Conservation (phyloP, 2,329 filamentous ascomycete genomes). For the Whalleya microplaca region DNA sequence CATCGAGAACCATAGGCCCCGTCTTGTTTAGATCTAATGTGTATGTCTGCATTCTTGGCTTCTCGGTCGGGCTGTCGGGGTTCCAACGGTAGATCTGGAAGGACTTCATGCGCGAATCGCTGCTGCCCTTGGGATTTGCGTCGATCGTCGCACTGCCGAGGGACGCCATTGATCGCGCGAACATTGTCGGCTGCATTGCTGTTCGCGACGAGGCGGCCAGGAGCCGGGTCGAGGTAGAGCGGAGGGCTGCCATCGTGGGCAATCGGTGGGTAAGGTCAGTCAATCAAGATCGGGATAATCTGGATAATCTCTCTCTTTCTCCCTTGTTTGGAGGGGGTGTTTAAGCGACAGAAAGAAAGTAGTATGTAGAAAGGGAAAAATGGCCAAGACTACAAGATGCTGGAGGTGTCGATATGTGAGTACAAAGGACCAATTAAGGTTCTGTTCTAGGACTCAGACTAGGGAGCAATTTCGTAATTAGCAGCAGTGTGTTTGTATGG, state of each 20-base stretch:
- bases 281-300: conserved; percentile 1
- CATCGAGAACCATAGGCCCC: conserved; percentile 97
- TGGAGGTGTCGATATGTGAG: too few species aligned
- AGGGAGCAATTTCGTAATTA: conserved; percentile 5
- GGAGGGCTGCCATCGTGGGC: conserved; percentile 62
- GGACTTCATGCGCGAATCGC: conserved; percentile 75
- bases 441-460: neutral
- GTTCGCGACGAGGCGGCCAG: conserved; percentile 50
- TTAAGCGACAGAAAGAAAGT: neutral
- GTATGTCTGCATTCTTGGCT: conserved; percentile 95
- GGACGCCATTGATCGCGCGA: conserved; percentile 58
- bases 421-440: conserved; percentile 9
- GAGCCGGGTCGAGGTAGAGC: conserved; percentile 58
- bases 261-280: conserved; percentile 8
- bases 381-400: neutral
- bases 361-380: neutral
- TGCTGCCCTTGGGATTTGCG: conserved; percentile 61
- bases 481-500: neutral
- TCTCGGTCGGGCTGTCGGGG: conserved; percentile 86
- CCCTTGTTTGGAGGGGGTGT: neutral
- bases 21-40: conserved; percentile 98
- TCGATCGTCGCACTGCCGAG: conserved; percentile 63
- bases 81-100: conserved; percentile 99
- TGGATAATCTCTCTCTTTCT: conserved; percentile 9
- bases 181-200: conserved; percentile 44